Evolutionary conservation across 2,329 filamentous ascomycete species (phyloP).

Genomic region (Aspergillus piperis): DNA sequence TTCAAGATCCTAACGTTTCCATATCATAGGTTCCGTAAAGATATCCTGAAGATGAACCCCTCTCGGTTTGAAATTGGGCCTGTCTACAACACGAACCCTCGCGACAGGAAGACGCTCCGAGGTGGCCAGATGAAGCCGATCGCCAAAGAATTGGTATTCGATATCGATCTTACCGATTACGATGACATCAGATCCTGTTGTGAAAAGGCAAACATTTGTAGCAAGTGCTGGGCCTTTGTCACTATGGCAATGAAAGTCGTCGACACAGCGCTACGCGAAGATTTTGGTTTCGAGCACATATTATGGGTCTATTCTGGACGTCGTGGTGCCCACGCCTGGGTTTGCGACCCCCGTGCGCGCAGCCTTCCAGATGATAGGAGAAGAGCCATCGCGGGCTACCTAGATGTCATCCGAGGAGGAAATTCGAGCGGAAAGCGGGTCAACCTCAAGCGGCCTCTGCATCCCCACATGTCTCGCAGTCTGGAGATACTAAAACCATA

Average conservation of each 20-base stretch:
- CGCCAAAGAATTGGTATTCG: constrained; percentile 93
- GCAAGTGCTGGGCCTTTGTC: constrained; percentile 94
- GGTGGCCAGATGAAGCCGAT: constrained; percentile 80
- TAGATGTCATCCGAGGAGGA: constrained; percentile 87
- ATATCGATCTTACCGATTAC: constrained; percentile 99
- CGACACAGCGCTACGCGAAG: constrained; percentile 81
- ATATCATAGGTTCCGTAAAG: constrained; percentile 73
- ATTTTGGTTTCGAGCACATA: constrained; percentile 96
- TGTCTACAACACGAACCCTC: constrained; percentile 91
- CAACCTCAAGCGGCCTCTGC: constrained; percentile 78
- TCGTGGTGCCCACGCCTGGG: constrained; percentile 96
- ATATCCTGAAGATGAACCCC: constrained; percentile 83
- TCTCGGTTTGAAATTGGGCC: constrained; percentile 97
- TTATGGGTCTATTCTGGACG: constrained; percentile 98
- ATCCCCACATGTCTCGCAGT: constrained; percentile 85
- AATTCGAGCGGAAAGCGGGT: constrained; percentile 84
- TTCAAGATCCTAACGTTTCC: not conserved
- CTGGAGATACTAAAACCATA: constrained; percentile 80
- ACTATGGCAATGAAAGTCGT: constrained; percentile 97
- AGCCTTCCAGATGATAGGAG: constrained; percentile 83
- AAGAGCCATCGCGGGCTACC: constrained; percentile 80
- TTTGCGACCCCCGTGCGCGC: constrained; percentile 86
- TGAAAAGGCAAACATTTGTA: constrained; percentile 87
- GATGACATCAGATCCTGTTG: constrained; percentile 96
- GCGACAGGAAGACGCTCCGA: constrained; percentile 84